Evolutionary conservation across 805 yeast genomes (phyloP), one percentile per base, ranked within the genome.

Genomic region (Yarrowia divulgata): DNA sequence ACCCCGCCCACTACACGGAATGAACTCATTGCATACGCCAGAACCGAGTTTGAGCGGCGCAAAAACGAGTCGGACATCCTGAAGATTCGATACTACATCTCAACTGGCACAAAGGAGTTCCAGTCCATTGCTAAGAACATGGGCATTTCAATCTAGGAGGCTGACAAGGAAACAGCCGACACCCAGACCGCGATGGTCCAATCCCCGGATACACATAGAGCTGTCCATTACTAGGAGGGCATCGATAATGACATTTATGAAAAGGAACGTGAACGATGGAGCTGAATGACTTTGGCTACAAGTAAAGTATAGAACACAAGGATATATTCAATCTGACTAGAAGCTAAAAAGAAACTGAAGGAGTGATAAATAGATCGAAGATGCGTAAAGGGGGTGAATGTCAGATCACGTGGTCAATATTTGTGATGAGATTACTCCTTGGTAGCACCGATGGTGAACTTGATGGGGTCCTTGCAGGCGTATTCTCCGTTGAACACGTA

Each of bases 21-120:
- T 2, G 80, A 79, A 55, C 73, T 79, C 19, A 70, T 78, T 2
- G 37, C 50, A 10, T 79, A 78, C 78, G 81, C 81, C 19, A 71
- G 79, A 4, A 55, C 74, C 1, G 81, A 79, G 70, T 79, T 79
- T 69, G 72, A 73, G 6, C 69, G 71, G 13, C 72, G 77, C 69
- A 67, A 70, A 34, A 50, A 73, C 18, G 79, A 73, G 55, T 70
- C 75, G 0, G 80, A 78, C 62, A 75, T 76, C 4, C 52, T 70
- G 14, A 72, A 77, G 55, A 78, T 77, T 63, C 71, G 74, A 40
- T 79, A 74, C 67, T 71, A 75, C 16, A 77, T 78, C 1, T 70
- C 79, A 16, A 77, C 73, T 8, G 81, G 81, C 8, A 73, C 77
- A 9, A 76, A 77, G 69, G 72, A 79, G 52, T 74, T 76, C 18